Conservation (phyloP, 768 basidiomycete species). For the Leccinellum albellum region DNA sequence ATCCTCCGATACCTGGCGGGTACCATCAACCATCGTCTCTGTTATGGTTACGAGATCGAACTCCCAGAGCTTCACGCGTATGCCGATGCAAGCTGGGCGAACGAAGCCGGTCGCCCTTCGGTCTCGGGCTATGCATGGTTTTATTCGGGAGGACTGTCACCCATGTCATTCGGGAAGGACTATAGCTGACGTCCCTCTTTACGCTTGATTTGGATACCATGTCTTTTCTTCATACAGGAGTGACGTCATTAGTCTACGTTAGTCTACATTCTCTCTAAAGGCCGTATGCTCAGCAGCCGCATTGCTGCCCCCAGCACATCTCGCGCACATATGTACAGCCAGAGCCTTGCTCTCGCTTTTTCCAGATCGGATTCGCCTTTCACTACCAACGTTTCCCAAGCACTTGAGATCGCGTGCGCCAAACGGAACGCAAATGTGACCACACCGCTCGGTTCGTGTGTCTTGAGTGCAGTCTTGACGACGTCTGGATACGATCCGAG, state of each 20-base stretch:
- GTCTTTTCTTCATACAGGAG: too few species aligned
- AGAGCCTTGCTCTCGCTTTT: conserved; percentile 81
- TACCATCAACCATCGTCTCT: too few species aligned
- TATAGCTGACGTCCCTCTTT: too few species aligned
- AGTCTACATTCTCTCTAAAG: conserved; percentile 85
- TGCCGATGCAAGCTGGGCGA: too few species aligned
- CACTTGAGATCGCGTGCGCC: conserved; percentile 83
- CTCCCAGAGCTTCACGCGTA: too few species aligned
- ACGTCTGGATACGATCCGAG: conserved; percentile 90
- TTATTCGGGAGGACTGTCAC: too few species aligned
- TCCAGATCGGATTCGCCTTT: conserved; percentile 74
- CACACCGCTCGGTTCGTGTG: conserved; percentile 85
- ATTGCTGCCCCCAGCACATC: conserved; percentile 88
- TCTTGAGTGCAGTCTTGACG: conserved; percentile 79
- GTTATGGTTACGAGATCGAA: too few species aligned
- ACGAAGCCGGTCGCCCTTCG: too few species aligned
- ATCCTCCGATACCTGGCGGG: too few species aligned
- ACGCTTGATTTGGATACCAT: too few species aligned
- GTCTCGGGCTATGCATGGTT: too few species aligned
- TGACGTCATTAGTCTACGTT: not conserved
- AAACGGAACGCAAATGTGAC: conserved; percentile 89
- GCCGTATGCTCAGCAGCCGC: conserved; percentile 82
- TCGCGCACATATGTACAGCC: conserved; percentile 82
- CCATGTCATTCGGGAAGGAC: too few species aligned
- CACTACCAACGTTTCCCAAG: conserved; percentile 89